Evolutionary conservation across 2,329 filamentous ascomycete genomes (phyloP).

Genomic region (Aspergillus jensenii): DNA sequence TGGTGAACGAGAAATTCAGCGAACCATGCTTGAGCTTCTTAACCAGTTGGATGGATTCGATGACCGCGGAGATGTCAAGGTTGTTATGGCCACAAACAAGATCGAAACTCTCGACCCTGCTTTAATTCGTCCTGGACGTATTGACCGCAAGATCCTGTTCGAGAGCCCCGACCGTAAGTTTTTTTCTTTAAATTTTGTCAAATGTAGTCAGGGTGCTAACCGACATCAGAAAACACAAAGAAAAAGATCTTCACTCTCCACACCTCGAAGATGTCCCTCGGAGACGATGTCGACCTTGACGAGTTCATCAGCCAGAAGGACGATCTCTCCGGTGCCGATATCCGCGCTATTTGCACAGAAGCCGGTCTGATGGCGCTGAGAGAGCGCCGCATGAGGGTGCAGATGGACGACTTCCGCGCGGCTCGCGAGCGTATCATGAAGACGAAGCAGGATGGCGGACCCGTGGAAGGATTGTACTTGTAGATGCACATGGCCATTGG

Average conservation of each 20-base stretch:
- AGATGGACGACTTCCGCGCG: conserved; percentile 96
- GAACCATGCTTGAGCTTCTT: conserved; percentile 96
- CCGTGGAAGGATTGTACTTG: conserved; percentile 91
- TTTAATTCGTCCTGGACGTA: conserved; percentile 93
- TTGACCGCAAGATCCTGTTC: conserved; percentile 92
- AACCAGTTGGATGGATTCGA: conserved; percentile 99
- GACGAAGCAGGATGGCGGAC: conserved; percentile 98
- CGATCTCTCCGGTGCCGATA: conserved; percentile 93
- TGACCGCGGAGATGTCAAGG: conserved; percentile 97
- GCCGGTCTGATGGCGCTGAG: conserved; percentile 90
- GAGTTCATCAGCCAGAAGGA: conserved; percentile 99
- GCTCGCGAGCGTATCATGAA: conserved; percentile 93
- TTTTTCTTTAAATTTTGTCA: not conserved
- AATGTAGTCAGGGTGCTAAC: conserved; percentile 20
- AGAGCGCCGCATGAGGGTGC: conserved; percentile 94
- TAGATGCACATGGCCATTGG: conserved; percentile 50
- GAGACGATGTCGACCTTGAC: conserved; percentile 94
- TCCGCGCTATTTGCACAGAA: conserved; percentile 98
- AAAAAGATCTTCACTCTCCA: conserved; percentile 98
- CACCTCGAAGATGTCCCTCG: conserved; percentile 97
- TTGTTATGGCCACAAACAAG: conserved; percentile 99
- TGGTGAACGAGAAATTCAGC: conserved; percentile 94
- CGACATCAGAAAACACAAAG: conserved; percentile 70
- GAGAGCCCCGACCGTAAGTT: conserved; percentile 67
- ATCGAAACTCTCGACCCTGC: conserved; percentile 97